Evolutionary conservation across 306 rosid genomes (phyloP), one percentile per base, ranked within the genome.

Genomic region (Quercus gilva): DNA sequence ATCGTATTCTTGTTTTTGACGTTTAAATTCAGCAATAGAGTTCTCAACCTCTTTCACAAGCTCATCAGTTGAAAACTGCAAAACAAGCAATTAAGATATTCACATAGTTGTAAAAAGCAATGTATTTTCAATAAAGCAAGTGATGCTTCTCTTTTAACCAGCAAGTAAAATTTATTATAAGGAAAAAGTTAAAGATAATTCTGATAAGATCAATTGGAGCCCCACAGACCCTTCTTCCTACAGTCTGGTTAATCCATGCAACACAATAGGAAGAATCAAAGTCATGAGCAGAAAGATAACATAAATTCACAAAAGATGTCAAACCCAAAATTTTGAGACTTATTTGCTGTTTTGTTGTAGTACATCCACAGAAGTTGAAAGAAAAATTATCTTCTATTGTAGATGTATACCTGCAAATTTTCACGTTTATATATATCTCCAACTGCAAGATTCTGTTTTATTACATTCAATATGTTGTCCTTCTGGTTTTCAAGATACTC

Each of bases 391-490:
- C 64, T 19, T 67, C 79, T 51, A 73, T 37, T 73, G 76, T 35
- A 78, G 26, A 82, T 52, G 20, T 57, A 57, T 84, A 91, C 99
- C 99, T 95, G 86, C 86, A 95, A 78, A 86, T 92, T 90, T 85
- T 95, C 98, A 41, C 94, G 98, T 82, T 82, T 88, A 77, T 85
- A 95, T 77, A 95, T 85, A 84, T 95, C 99, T 83, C 97, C 99
- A n/a, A 95, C 98, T 20, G 99, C 99, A 33, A 95, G 90, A 85
- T 89, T 92, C 86, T 95, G 99, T 82, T 92, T 95, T 82, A 95
- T 95, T 83, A 84, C 75, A 58, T 88, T 87, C 58, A 64, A 84
- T 73, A 95, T 95, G 60, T 92, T 95, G 52, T 92, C 99, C 83
- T 74, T 92, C 84, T 91, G 97, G 81, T 83, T 84, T 86, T 81